Conservation (phyloP, 1,284 basidiomycete genomes). For the Pulveroboletus sp. region DNA sequence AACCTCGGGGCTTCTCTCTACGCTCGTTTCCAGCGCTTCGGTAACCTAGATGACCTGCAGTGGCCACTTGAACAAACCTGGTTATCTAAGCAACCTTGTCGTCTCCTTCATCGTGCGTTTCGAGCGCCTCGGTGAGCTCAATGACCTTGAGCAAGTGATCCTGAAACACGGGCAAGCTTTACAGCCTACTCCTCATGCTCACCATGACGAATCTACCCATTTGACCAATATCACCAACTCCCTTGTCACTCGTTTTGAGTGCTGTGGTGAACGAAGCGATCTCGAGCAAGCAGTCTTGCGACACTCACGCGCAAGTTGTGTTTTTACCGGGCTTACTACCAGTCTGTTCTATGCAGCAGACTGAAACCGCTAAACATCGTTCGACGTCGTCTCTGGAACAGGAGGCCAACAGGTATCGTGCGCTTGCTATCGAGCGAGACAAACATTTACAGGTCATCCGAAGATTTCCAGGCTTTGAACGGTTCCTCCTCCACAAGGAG, state of each 20-base stretch:
- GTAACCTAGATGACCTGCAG: background rate
- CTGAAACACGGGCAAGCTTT: background rate
- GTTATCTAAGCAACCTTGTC: too few species aligned
- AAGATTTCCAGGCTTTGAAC: background rate
- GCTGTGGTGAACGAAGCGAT: background rate
- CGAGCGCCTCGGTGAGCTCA: background rate
- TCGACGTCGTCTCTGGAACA: background rate
- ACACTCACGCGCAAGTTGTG: background rate
- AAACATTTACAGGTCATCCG: background rate
- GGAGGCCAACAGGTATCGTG: background rate
- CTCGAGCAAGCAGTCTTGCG: background rate
- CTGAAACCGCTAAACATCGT: background rate
- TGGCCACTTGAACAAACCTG: too few species aligned
- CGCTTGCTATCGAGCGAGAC: background rate
- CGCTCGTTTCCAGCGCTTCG: background rate
- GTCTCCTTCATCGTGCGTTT: background rate
- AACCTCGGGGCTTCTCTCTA: background rate
- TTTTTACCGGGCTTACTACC: background rate
- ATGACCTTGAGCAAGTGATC: background rate
- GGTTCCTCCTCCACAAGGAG: background rate
- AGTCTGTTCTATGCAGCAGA: background rate
- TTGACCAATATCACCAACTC: background rate
- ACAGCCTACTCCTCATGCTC: background rate
- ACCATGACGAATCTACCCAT: background rate
- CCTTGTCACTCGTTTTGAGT: background rate